phyloP scores from a whole-genome alignment of 352 stramenopile species.

The Blastocystis hominis region DNA sequence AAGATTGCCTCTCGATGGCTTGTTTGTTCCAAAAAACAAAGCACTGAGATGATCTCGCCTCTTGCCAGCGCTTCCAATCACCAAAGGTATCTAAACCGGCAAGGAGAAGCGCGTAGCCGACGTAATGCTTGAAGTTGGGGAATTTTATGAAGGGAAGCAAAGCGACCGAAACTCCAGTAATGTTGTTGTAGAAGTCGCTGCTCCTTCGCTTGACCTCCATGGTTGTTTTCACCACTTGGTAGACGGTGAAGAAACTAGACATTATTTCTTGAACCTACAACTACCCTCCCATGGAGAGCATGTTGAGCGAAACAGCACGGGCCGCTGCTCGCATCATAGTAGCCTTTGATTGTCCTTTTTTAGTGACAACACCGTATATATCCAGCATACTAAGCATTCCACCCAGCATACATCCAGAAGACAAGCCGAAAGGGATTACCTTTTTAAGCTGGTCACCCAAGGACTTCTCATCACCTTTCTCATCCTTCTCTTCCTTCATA shows the following conservation, averaged over 20 bases:
- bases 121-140: neutral
- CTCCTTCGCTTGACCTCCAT: neutral
- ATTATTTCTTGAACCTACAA: neutral
- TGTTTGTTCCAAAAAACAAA: neutral
- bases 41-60: neutral
- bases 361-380: neutral
- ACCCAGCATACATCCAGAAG: slow-evolving; percentile 36
- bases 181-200: slow-evolving; percentile 41
- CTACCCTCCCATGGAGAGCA: slow-evolving; percentile 20
- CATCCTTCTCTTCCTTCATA: neutral
- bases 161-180: neutral
- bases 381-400: slow-evolving; percentile 13
- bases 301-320: neutral
- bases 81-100: neutral
- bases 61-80: neutral
- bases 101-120: neutral
- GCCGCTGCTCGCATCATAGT: neutral
- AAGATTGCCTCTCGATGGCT: neutral
- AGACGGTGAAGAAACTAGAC: slow-evolving; percentile 4
- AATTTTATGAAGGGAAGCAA: slow-evolving; percentile 21
- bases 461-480: neutral
- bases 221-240: neutral
- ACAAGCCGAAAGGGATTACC: neutral
- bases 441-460: neutral
- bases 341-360: neutral